These are phyloP conservation scores for Cystobasidiaceae sp. DNA, from an alignment of 1,284 basidiomycete genomes.

Conservation along the genomic window DNA sequence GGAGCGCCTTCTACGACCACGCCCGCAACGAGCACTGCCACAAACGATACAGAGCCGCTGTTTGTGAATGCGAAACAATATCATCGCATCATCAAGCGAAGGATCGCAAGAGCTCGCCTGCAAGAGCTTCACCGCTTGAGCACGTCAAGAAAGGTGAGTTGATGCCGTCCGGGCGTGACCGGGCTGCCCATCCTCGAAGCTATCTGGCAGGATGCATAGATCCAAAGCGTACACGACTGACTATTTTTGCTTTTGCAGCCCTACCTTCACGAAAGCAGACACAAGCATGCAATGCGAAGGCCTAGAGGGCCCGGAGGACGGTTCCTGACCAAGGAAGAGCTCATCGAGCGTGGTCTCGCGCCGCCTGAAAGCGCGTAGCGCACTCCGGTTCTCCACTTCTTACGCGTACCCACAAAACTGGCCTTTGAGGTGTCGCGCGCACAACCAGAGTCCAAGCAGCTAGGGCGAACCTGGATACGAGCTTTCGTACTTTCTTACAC, in stretches of 20 bases:
- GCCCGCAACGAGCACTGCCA: background rate
- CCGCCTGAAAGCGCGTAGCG: conserved; percentile 2
- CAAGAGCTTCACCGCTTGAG: conserved; percentile 89
- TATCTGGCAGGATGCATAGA: no score
- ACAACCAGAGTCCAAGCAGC: no score
- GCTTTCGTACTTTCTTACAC: no score
- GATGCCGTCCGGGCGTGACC: background rate
- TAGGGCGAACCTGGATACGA: no score
- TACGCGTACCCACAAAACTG: no score
- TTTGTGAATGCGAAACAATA: conserved; percentile 98
- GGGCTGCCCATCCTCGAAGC: no score
- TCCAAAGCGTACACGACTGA: no score
- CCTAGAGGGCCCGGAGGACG: conserved; percentile 93
- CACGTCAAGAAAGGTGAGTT: conserved; percentile 74
- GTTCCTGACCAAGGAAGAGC: conserved; percentile 34
- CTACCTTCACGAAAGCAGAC: conserved; percentile 92
- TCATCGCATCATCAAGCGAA: conserved; percentile 87
- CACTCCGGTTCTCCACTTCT: no score
- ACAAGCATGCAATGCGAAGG: conserved; percentile 95
- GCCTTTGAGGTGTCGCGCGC: background rate
- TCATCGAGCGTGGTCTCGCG: conserved; percentile 17
- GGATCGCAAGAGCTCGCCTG: conserved; percentile 76
- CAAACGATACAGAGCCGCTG: conserved; percentile 77
- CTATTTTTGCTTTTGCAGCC: conserved; percentile 58
- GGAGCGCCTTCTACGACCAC: background rate